Base-by-base conservation (phyloP, 352 stramenopile species). In the Globisporangium cystogenes region DNA sequence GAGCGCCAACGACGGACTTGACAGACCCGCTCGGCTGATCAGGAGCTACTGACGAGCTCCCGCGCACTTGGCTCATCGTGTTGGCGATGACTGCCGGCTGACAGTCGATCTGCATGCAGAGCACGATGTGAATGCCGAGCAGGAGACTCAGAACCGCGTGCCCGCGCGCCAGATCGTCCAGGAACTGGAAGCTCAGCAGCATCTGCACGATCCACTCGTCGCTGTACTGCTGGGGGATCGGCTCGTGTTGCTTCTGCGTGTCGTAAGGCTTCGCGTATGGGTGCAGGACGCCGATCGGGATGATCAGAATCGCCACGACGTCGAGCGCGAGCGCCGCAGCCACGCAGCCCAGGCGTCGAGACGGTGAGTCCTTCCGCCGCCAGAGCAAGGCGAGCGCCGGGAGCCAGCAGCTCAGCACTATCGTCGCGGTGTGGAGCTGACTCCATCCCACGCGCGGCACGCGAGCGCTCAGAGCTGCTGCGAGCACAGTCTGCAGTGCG, bases 161-260 rank as follows among this genome's bases (percentile, higher is more conserved):
- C 7, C 50, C 20, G 15, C 35, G 1, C 10, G 26, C 40, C 15
- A 14, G 15, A 21, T 29, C 42, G 2, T 47, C 41, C 3, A 51
- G 26, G 11, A 51, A 51, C 52, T 49, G 52, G 23, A 37, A 51
- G n/a, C 46, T 26, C 23, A 52, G 52, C 21, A 58, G 52, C 43
- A 51, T 46, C 5, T n/a, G 36, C 29, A 46, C 52, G 31, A 51
- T 37, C 42, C 42, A 51, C 24, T 18, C 12, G 33, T 58, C 43
- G 21, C 35, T 49, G n/a, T 33, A 31, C 50, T 55, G 50, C n/a
- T 40, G 29, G n/a, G 2, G 27, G 8, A 55, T n/a, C 2, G 39
- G 26, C 7, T 20, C 44, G 14, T 35, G 29, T 27, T 16, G 31
- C 16, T 44, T 18, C 15, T 31, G 44, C 6, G 46, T 16, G 18